Evolutionary conservation across 2,329 filamentous ascomycete genomes (phyloP).

Genomic region (Fusarium sp.): DNA sequence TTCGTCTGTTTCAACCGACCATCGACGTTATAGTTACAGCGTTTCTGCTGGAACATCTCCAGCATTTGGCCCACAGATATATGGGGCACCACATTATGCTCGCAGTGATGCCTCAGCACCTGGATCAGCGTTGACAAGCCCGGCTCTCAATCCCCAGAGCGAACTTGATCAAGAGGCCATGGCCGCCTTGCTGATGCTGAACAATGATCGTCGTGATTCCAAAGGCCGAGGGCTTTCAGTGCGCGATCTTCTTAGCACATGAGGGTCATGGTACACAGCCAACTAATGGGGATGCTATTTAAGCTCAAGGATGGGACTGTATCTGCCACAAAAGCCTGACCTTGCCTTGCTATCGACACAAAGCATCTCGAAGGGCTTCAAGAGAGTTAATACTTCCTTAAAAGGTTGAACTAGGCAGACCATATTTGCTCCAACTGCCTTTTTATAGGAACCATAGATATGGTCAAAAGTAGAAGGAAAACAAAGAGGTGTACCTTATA

Average conservation of each 20-base stretch:
- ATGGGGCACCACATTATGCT: slow-evolving; percentile 50
- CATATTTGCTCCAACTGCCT: not conserved
- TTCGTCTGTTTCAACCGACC: slow-evolving; percentile 65
- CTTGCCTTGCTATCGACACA: not conserved
- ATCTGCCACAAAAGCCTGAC: not conserved
- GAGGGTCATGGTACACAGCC: slow-evolving; percentile 39
- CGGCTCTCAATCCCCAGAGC: slow-evolving; percentile 65
- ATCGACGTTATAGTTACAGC: slow-evolving; percentile 63
- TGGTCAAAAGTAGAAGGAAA: not conserved
- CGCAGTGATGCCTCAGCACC: slow-evolving; percentile 57
- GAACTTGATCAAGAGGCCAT: slow-evolving; percentile 82
- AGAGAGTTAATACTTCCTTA: slow-evolving; percentile 2
- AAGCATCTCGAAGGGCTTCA: slow-evolving; percentile 2
- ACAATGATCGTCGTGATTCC: slow-evolving; percentile 75
- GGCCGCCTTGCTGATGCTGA: slow-evolving; percentile 88
- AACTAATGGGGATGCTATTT: not conserved
- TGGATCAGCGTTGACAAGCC: slow-evolving; percentile 69
- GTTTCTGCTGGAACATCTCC: slow-evolving; percentile 66
- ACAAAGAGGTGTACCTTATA: not conserved
- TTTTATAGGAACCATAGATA: not conserved
- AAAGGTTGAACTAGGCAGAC: not conserved
- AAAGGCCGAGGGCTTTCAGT: slow-evolving; percentile 65
- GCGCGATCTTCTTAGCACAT: slow-evolving; percentile 65
- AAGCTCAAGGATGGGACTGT: not conserved
- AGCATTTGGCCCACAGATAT: slow-evolving; percentile 65